phyloP scores from a whole-genome alignment of 345 rosid species.

The Psidium guajava region DNA sequence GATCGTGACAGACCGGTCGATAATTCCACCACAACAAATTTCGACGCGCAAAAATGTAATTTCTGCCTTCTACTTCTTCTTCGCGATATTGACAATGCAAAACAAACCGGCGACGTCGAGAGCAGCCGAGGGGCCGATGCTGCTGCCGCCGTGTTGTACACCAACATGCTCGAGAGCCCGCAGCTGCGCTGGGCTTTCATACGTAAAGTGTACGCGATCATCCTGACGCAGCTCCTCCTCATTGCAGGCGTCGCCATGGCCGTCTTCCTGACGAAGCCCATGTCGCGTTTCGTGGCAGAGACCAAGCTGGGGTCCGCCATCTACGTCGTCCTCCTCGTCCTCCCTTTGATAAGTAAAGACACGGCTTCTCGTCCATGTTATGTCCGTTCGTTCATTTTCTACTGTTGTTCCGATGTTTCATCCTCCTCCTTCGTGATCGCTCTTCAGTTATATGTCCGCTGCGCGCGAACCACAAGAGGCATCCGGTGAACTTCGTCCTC shows the following conservation, averaged over 20 bases:
- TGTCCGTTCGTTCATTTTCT: background rate
- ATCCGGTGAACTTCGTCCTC: constrained; percentile 45
- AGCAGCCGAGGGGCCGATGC: background rate
- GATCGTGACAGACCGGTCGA: background rate
- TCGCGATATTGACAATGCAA: background rate
- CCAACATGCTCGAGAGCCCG: constrained; percentile 25
- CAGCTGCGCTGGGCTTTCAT: constrained; percentile 64
- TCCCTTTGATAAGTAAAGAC: constrained; percentile 24
- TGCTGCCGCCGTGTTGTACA: background rate
- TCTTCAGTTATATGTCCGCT: constrained; percentile 37
- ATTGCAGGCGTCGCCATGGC: constrained; percentile 31
- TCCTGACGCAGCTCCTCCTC: constrained; percentile 31
- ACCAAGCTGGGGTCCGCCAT: constrained; percentile 21
- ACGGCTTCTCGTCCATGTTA: background rate
- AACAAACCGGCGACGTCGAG: background rate
- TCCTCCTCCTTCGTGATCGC: background rate
- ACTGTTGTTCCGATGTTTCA: background rate
- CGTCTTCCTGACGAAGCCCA: constrained; percentile 20
- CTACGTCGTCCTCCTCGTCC: constrained; percentile 18
- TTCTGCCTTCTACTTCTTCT: background rate
- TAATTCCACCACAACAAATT: background rate
- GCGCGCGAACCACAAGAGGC: constrained; percentile 26
- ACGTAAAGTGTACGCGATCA: constrained; percentile 40
- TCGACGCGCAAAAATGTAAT: background rate
- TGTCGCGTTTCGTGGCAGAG: constrained; percentile 25